phyloP scores from a whole-genome alignment of 2,329 filamentous ascomycete species.

The Alternaria triticina region DNA sequence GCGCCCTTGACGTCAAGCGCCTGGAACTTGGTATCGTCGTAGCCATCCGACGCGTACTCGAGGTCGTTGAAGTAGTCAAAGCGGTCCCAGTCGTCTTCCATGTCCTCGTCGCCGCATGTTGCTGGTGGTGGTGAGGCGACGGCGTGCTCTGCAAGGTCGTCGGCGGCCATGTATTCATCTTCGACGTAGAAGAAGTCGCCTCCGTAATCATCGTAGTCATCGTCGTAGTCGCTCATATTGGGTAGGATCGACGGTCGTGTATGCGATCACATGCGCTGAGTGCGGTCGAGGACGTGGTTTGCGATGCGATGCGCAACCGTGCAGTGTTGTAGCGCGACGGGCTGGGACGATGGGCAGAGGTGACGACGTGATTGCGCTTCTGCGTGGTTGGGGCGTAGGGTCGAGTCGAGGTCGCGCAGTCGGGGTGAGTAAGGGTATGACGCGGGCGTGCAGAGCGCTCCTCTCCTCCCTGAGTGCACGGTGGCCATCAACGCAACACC shows the following conservation, averaged over 20 bases:
- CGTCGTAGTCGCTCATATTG: constrained; percentile 52
- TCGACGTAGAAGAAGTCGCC: constrained; percentile 57
- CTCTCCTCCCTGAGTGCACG: constrained; percentile 5
- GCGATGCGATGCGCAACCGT: background rate
- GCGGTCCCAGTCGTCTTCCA: constrained; percentile 52
- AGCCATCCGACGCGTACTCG: constrained; percentile 56
- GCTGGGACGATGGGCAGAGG: background rate
- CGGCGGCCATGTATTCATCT: constrained; percentile 52
- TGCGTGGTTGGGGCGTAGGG: background rate
- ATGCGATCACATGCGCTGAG: background rate
- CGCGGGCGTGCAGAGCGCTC: constrained; percentile 8
- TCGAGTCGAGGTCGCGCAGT: background rate
- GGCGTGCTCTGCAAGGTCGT: constrained; percentile 58
- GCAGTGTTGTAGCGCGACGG: background rate
- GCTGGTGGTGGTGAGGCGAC: constrained; percentile 52
- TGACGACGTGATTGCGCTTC: background rate
- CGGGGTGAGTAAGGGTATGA: constrained; percentile 6
- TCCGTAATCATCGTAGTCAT: constrained; percentile 46
- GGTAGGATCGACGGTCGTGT: constrained; percentile 10
- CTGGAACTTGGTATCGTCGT: constrained; percentile 50
- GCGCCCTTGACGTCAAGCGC: constrained; percentile 24
- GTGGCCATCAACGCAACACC: constrained; percentile 12
- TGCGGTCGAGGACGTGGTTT: background rate
- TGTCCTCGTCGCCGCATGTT: constrained; percentile 40
- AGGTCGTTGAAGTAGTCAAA: constrained; percentile 58